Evolutionary conservation across 164 flowering plant species (phyloP).

Genomic region (Litsea cubeba): DNA sequence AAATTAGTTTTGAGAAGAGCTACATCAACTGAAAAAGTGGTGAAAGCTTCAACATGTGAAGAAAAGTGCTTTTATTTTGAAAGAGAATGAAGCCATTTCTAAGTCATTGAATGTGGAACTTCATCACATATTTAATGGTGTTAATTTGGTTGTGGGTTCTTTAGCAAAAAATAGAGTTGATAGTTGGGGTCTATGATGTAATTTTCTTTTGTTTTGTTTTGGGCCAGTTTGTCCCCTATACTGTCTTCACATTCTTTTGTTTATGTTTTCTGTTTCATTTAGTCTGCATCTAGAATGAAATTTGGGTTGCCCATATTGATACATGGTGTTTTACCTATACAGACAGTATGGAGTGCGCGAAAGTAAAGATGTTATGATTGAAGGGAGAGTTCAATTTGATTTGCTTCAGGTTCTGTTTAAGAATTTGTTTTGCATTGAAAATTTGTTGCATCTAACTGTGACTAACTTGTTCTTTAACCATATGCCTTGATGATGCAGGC

Average conservation of each 20-base stretch:
- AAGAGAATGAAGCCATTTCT: too few relatives aligned
- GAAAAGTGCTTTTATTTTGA: too few relatives aligned
- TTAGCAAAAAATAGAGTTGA: too few relatives aligned
- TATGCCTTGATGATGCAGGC: slow-evolving; percentile 36
- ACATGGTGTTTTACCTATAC: slow-evolving; percentile 12
- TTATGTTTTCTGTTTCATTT: neutral
- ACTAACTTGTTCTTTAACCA: neutral
- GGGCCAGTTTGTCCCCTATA: too few relatives aligned
- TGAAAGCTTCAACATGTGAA: too few relatives aligned
- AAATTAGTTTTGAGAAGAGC: too few relatives aligned
- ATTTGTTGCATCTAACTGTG: neutral
- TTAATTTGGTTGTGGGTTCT: too few relatives aligned
- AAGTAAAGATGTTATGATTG: slow-evolving; percentile 86
- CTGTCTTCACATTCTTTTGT: neutral
- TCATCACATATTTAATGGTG: too few relatives aligned
- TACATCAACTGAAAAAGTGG: too few relatives aligned
- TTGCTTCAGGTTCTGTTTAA: slow-evolving; percentile 70
- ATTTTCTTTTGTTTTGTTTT: too few relatives aligned
- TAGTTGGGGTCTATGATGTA: too few relatives aligned
- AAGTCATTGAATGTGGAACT: too few relatives aligned
- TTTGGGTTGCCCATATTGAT: neutral
- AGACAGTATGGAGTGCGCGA: slow-evolving; percentile 94
- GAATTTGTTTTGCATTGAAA: slow-evolving; percentile 3
- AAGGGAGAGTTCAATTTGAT: slow-evolving; percentile 98
- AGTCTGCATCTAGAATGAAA: neutral